Evolutionary conservation across 2,329 filamentous ascomycete genomes (phyloP), one percentile per base, ranked within the genome.

Genomic region (Penicillium sp.): DNA sequence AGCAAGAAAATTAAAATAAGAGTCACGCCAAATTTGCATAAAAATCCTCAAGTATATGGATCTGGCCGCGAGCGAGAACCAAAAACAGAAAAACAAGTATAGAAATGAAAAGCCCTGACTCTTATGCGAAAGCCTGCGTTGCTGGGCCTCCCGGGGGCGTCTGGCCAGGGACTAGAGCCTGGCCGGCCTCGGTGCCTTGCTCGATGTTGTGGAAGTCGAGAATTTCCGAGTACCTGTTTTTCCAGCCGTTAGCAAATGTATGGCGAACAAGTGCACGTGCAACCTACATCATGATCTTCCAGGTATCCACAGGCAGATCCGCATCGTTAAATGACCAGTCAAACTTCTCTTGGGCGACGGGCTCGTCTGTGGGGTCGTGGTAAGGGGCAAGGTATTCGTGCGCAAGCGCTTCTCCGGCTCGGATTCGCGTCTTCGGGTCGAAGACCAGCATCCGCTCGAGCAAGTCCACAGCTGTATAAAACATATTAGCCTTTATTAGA

Each of bases 241-340:
- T 45, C 50, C 42, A 57, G 43, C 49, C 44, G 48, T 62, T 47
- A 63, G 58, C 42, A 53, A 50, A 37, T 19, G n/a, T 14, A 10
- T 37, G 21, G 25, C 11, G 26, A 25, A 35, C 42, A 39, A 50
- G 8, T 35, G 14, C 4, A 21, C 52, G 16, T 19, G 21, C 26
- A 35, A 25, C 89, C 72, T 83, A 96, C 95, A 99, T 99, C 95
- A 98, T 99, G 74, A 99, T 97, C 82, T 99, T 99, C 95, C 95
- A 99, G n/a, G 93, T 96, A 73, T 99, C 95, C 50, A 98, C 93
- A 1, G 95, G 93, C 56, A 99, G 81, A 73, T 99, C 95, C 48
- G 93, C 95, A 69, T 99, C 95, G 76, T 98, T 98, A 80, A 99
- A 99, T 53, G 93, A 97, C 95, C 95, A 99, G 75, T 99, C 95